phyloP scores from a whole-genome alignment of 208 protist species.

The Crithidia mellificae region DNA sequence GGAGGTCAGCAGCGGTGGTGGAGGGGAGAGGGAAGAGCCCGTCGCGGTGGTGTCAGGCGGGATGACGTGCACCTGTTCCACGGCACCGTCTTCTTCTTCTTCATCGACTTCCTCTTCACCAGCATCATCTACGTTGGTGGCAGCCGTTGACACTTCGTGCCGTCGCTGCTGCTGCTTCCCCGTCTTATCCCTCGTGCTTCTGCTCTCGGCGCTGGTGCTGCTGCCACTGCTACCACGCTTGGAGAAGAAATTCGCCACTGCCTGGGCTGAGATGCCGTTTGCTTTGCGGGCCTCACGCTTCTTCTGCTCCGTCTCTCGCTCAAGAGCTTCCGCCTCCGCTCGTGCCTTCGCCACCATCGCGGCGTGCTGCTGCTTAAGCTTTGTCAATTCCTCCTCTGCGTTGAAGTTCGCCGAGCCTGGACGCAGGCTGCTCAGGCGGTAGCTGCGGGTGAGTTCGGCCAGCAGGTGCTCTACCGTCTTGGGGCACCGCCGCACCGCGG shows the following conservation, averaged over 20 bases:
- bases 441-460: slow-evolving; percentile 78
- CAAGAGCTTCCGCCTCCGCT: slow-evolving; percentile 29
- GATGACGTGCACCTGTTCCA: neutral
- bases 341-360: slow-evolving; percentile 27
- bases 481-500: slow-evolving; percentile 61
- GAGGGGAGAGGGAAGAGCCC: neutral
- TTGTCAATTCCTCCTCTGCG: slow-evolving; percentile 68
- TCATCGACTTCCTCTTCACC: slow-evolving; percentile 8
- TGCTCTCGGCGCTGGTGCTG: neutral
- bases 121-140: no score
- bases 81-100: neutral
- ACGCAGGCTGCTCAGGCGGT: slow-evolving; percentile 51
- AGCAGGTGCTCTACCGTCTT: slow-evolving; percentile 77
- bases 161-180: neutral
- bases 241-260: slow-evolving; percentile 71
- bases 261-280: slow-evolving; percentile 69
- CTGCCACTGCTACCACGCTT: no score
- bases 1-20: neutral
- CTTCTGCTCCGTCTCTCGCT: slow-evolving; percentile 21
- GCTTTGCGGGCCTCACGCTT: slow-evolving; percentile 37
- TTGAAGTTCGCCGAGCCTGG: slow-evolving; percentile 38
- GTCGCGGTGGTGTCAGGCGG: neutral
- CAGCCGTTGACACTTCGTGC: no score
- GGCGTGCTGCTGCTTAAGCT: slow-evolving; percentile 63
- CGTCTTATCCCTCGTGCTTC: slow-evolving; percentile 1